Evolutionary conservation across 2,329 filamentous ascomycete genomes (phyloP).

Genomic region (Curvularia spicifera): DNA sequence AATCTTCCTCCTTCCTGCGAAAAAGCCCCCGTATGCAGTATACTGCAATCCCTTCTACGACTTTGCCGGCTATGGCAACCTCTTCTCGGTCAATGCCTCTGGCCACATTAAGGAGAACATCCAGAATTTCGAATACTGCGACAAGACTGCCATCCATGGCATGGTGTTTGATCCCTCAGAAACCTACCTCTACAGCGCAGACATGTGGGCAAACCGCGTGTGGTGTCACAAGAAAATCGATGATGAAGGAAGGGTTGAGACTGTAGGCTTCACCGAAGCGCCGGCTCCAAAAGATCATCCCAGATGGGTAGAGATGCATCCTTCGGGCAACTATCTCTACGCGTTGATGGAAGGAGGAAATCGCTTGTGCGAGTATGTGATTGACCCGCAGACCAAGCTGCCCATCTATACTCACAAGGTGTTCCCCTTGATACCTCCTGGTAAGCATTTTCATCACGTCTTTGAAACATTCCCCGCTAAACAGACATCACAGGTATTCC

Average conservation of each 20-base stretch:
- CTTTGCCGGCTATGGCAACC: constrained; percentile 79
- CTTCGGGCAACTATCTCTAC: constrained; percentile 78
- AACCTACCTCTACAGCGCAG: constrained; percentile 78
- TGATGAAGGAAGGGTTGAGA: constrained; percentile 66
- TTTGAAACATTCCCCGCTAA: neutral
- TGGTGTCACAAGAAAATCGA: constrained; percentile 81
- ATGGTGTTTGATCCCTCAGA: constrained; percentile 80
- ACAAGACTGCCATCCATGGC: constrained; percentile 76
- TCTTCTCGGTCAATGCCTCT: constrained; percentile 67
- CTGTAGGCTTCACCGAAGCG: constrained; percentile 75
- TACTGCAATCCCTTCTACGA: constrained; percentile 93
- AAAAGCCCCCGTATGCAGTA: constrained; percentile 77
- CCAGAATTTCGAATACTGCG: constrained; percentile 76
- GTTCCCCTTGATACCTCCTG: constrained; percentile 81
- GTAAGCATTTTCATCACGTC: constrained; percentile 53
- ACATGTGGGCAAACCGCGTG: constrained; percentile 78
- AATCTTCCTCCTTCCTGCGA: constrained; percentile 84
- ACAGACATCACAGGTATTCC: constrained; percentile 43
- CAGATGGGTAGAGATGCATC: constrained; percentile 86
- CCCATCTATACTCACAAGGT: constrained; percentile 79
- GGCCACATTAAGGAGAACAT: constrained; percentile 69
- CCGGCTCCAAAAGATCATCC: constrained; percentile 77
- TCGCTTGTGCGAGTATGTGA: constrained; percentile 78
- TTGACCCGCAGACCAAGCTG: constrained; percentile 74
- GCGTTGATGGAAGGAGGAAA: constrained; percentile 91